Evolutionary conservation across 345 rosid genomes (phyloP).

Genomic region (Noccaea caerulescens): DNA sequence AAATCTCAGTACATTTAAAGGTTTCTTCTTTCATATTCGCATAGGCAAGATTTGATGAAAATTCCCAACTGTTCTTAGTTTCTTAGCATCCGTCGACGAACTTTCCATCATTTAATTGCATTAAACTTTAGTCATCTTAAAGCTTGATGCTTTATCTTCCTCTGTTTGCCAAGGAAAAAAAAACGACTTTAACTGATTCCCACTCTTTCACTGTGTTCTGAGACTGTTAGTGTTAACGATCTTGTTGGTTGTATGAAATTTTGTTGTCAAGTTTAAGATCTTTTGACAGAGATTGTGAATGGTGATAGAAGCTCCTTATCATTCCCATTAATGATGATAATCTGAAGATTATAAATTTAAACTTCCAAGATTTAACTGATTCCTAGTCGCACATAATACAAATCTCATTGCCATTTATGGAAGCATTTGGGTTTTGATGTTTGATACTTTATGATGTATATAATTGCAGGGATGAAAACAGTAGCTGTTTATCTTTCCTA

Average conservation of each 20-base stretch:
- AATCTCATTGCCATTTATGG: conserved; percentile 1
- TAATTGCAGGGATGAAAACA: conserved; percentile 49
- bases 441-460: too few species aligned
- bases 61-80: not conserved
- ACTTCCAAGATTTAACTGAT: not conserved
- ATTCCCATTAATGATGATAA: conserved; percentile 10
- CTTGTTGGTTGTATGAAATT: conserved; percentile 29
- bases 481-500: conserved; percentile 61
- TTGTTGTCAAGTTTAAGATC: conserved; percentile 14
- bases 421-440: conserved; percentile 7
- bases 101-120: not conserved
- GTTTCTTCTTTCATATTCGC: conserved; percentile 7
- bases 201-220: not conserved
- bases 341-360: not conserved
- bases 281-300: too few species aligned
- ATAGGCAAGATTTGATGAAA: not conserved
- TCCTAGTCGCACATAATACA: not conserved
- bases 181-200: not conserved
- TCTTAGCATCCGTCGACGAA: not conserved
- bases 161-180: not conserved
- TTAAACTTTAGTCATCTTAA: not conserved
- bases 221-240: conserved; percentile 8
- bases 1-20: not conserved
- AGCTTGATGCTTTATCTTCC: not conserved
- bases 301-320: not conserved